Conservation (phyloP, 2,329 filamentous ascomycete genomes). For the Pseudogymnoascus sp. region DNA sequence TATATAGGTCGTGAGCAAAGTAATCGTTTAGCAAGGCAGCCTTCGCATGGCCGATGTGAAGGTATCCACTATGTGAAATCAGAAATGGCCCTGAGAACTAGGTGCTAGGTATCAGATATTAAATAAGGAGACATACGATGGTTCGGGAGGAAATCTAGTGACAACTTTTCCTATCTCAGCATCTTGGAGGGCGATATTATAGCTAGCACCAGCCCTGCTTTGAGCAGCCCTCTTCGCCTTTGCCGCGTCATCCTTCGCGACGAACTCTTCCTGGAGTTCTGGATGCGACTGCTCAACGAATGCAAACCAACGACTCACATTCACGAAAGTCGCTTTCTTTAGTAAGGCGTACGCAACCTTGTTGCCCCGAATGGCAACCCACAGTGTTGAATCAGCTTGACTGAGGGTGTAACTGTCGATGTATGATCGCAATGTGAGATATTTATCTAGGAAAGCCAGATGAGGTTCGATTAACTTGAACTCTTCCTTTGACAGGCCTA, state of each 20-base stretch:
- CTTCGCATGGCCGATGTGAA: constrained; percentile 95
- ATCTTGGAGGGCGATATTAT: constrained; percentile 78
- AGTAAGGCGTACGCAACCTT: constrained; percentile 77
- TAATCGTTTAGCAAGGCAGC: constrained; percentile 91
- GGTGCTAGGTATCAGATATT: not conserved
- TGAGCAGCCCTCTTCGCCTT: constrained; percentile 59
- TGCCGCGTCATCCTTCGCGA: constrained; percentile 58
- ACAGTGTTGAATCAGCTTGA: constrained; percentile 71
- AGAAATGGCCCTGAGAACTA: constrained; percentile 8
- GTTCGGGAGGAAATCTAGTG: constrained; percentile 87
- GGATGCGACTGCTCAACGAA: constrained; percentile 76
- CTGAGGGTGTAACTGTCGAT: constrained; percentile 72
- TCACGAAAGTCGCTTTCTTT: constrained; percentile 67
- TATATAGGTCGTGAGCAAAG: constrained; percentile 89
- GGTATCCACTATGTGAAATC: constrained; percentile 51
- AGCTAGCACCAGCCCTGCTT: constrained; percentile 76
- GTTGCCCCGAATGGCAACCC: constrained; percentile 78
- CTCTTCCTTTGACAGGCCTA: constrained; percentile 51
- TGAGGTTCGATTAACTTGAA: constrained; percentile 75
- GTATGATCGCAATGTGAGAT: constrained; percentile 80
- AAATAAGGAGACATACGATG: constrained; percentile 54
- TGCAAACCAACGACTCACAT: constrained; percentile 78
- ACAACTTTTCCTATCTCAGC: constrained; percentile 75
- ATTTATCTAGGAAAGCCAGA: constrained; percentile 71
- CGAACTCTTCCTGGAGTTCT: constrained; percentile 63